Percentiles rank a stretch among this genome's conserved stretches.
phyloP scores from a whole-genome alignment of 306 rosid species.

The Vigna reflexopilosa region DNA sequence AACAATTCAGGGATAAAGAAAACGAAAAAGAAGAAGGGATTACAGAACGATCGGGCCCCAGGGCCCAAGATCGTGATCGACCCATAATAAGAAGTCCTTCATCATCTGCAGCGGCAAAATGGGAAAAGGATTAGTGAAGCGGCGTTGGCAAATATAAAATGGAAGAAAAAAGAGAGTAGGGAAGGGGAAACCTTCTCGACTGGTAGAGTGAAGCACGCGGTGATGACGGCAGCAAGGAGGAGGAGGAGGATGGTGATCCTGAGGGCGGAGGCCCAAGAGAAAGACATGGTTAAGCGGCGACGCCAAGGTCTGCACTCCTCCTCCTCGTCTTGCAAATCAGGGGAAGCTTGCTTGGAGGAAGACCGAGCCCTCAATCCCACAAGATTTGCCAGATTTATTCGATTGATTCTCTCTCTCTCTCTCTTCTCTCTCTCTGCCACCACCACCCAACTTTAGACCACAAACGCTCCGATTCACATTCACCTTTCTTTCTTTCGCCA shows the following conservation, averaged over 20 bases:
- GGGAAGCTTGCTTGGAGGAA: slow-evolving; percentile 67
- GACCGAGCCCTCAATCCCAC: slow-evolving; percentile 87
- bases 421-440: not conserved
- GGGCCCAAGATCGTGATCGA: slow-evolving; percentile 85
- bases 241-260: slow-evolving; percentile 72
- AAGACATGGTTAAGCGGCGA: slow-evolving; percentile 69
- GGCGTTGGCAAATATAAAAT: not conserved
- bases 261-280: slow-evolving; percentile 71
- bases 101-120: slow-evolving; percentile 59
- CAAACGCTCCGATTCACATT: not conserved
- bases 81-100: slow-evolving; percentile 93
- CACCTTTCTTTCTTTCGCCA: not conserved
- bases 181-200: slow-evolving; percentile 66
- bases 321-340: slow-evolving; percentile 58
- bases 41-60: slow-evolving; percentile 97
- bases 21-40: not conserved
- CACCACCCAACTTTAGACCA: slow-evolving; percentile 33
- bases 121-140: not conserved
- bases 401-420: not conserved
- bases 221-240: slow-evolving; percentile 64
- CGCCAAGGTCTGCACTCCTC: slow-evolving; percentile 84
- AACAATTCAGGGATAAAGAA: not conserved
- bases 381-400: slow-evolving; percentile 77
- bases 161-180: slow-evolving; percentile 1
- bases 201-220: slow-evolving; percentile 86